Evolutionary conservation across 306 rosid species (phyloP), one percentile per base, ranked within the genome.

Genomic region (Dalbergia cochinchinensis): DNA sequence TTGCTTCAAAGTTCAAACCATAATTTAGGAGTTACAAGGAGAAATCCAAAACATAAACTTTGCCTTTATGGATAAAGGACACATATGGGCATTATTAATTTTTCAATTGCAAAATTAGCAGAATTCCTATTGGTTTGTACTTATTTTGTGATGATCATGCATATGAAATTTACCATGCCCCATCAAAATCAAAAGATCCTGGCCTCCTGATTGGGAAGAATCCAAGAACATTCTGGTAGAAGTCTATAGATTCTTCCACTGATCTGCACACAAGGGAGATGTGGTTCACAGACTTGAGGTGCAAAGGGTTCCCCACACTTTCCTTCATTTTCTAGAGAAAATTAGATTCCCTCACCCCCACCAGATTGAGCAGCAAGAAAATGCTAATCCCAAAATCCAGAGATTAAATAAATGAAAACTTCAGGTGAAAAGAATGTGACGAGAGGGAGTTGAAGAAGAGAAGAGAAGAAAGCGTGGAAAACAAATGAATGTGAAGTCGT

Each of bases 171-270:
- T 87, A 92, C 99, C 99, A 95, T 47, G 99, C 99, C 14, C 99
- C 99, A 33, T 91, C 92, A 80, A 95, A 95, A 82, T 92, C 73
- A 74, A 95, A 92, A 13, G 99, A 95, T 5, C 97, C 99, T 0
- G 99, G 99, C 85, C 99, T 87, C 39, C 97, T 86, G 72, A 95
- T 89, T 0, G 99, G 99, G 64, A 76, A 82, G 63, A 95, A 95
- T 13, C 99, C 99, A 59, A 95, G 91, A 86, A 95, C 83, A 50
- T 91, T 85, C 63, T 86, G 92, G 71, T 95, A 95, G 80, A 92
- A 95, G 12, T 65, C 63, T 11, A 89, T 88, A 4, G 99, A 84
- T 79, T 90, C 85, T 69, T 89, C 95, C n/a, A 87, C 87, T 33
- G 94, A 95, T 90, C 84, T 67, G 86, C 99, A 95, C 31, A 89